These are phyloP conservation scores for Hibiscus mutabilis DNA, from an alignment of 345 rosid genomes.

Conservation along the genomic window DNA sequence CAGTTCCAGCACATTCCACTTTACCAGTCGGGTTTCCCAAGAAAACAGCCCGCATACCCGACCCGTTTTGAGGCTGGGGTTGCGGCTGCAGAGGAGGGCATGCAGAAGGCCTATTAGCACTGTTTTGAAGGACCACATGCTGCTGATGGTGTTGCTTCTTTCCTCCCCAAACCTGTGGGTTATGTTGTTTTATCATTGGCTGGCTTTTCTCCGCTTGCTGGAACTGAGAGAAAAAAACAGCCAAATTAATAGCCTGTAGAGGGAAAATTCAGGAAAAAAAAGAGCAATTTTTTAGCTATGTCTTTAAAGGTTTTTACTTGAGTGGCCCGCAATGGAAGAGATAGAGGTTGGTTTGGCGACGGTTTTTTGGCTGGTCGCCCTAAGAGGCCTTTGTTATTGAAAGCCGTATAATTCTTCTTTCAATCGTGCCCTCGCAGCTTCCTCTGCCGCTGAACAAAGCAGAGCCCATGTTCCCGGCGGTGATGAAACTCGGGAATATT, in stretches of 20 bases:
- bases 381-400: conserved; percentile 26
- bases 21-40: conserved; percentile 37
- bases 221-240: conserved; percentile 23
- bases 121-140: conserved; percentile 17
- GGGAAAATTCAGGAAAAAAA: neutral
- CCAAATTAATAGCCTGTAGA: neutral
- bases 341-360: neutral
- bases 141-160: conserved; percentile 1
- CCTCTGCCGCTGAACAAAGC: conserved; percentile 33
- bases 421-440: no score
- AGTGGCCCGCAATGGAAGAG: conserved; percentile 26
- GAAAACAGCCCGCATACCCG: conserved; percentile 53
- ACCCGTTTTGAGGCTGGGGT: conserved; percentile 24
- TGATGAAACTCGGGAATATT: no score
- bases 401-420: neutral
- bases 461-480: conserved; percentile 7
- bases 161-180: conserved; percentile 21
- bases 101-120: conserved; percentile 27
- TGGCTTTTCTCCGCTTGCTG: conserved; percentile 37
- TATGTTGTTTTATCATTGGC: conserved; percentile 27
- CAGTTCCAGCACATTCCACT: conserved; percentile 68
- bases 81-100: conserved; percentile 50
- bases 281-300: neutral
- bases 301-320: conserved; percentile 31
- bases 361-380: conserved; percentile 19